Percentiles rank a stretch among this genome's conserved stretches.
These are phyloP conservation scores for Aspergillus ochraceus DNA, from an alignment of 2,329 filamentous ascomycete species.

Conservation along the genomic window DNA sequence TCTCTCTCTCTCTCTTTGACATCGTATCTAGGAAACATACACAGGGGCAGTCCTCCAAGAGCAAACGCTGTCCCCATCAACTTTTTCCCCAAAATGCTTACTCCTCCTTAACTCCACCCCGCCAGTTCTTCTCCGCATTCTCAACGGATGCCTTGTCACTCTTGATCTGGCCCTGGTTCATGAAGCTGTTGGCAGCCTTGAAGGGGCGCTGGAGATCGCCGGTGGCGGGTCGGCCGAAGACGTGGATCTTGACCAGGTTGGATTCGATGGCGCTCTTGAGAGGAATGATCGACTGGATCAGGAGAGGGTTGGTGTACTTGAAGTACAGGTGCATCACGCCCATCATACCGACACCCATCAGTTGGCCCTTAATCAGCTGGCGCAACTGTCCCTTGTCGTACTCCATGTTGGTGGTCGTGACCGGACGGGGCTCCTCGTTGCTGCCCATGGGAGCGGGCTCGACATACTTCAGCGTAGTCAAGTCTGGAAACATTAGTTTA, in stretches of 20 bases:
- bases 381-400: slow-evolving; percentile 89
- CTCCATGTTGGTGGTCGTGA: slow-evolving; percentile 93
- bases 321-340: slow-evolving; percentile 97
- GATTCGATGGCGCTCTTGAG: slow-evolving; percentile 93
- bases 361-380: slow-evolving; percentile 80
- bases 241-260: slow-evolving; percentile 94
- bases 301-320: slow-evolving; percentile 98
- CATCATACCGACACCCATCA: slow-evolving; percentile 99
- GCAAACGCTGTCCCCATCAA: slow-evolving; percentile 2
- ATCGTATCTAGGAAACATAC: slow-evolving; percentile 21
- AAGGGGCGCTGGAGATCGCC: slow-evolving; percentile 95
- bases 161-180: slow-evolving; percentile 72
- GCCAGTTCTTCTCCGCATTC: slow-evolving; percentile 50
- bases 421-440: slow-evolving; percentile 89
- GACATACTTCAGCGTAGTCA: slow-evolving; percentile 98
- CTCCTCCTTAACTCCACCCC: slow-evolving; percentile 53
- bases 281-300: slow-evolving; percentile 98
- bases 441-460: slow-evolving; percentile 93
- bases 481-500: slow-evolving; percentile 57
- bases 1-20: not conserved
- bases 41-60: slow-evolving; percentile 1
- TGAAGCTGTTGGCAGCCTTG: slow-evolving; percentile 81
- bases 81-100: slow-evolving; percentile 25
- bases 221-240: slow-evolving; percentile 80
- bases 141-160: slow-evolving; percentile 81